phyloP scores from a whole-genome alignment of 2,329 filamentous ascomycete species.

The Alternaria sp. region DNA sequence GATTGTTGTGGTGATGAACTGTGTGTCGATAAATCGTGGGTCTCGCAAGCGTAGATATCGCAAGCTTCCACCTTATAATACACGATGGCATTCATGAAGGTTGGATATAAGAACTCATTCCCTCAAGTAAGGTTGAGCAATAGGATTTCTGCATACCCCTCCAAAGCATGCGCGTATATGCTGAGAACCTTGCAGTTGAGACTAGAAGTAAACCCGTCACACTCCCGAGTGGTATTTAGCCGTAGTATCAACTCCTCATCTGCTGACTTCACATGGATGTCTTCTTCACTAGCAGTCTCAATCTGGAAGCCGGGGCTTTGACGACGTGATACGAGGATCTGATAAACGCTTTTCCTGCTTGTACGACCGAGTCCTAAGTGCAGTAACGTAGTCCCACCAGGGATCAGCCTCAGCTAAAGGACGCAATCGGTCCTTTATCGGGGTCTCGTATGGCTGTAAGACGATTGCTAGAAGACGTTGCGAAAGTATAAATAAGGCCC shows the following conservation, averaged over 20 bases:
- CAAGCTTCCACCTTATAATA: too few relatives aligned
- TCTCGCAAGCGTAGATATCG: background rate
- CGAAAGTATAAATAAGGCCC: background rate
- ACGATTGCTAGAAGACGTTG: background rate
- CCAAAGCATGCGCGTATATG: too few relatives aligned
- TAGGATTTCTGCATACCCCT: accelerated
- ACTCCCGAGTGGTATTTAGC: accelerated
- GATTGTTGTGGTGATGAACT: too few relatives aligned
- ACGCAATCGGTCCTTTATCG: background rate
- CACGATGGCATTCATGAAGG: background rate
- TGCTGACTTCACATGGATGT: background rate
- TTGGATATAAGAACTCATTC: too few relatives aligned
- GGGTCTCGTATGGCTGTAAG: background rate
- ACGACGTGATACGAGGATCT: background rate
- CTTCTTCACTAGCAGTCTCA: background rate
- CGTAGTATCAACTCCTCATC: accelerated
- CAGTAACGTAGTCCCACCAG: background rate
- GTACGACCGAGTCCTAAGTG: too few relatives aligned
- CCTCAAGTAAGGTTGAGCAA: background rate
- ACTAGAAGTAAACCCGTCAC: too few relatives aligned
- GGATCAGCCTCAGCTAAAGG: background rate
- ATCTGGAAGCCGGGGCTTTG: too few relatives aligned
- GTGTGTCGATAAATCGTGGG: accelerated
- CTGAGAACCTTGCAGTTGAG: too few relatives aligned
- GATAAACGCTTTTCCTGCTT: background rate